phyloP scores from a whole-genome alignment of 768 basidiomycete species.

The Tylopilus rubrobrunneus region DNA sequence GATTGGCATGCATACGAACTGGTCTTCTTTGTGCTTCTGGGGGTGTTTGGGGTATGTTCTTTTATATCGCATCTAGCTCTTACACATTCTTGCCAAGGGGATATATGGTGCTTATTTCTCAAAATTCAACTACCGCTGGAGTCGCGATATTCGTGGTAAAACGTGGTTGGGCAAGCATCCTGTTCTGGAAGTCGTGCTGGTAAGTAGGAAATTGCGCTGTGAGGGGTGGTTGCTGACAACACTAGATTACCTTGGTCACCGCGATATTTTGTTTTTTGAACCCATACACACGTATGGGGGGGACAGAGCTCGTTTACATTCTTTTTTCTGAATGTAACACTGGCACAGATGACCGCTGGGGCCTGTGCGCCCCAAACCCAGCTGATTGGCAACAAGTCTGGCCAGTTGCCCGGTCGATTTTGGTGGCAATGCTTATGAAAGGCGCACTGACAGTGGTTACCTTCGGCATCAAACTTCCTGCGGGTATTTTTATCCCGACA shows the following conservation, averaged over 20 bases:
- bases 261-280: slow-evolving; percentile 80
- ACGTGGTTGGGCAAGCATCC: slow-evolving; percentile 83
- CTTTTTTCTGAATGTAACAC: slow-evolving; percentile 84
- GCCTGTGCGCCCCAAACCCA: slow-evolving; percentile 69
- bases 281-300: slow-evolving; percentile 88
- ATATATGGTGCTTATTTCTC: slow-evolving; percentile 93
- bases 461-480: slow-evolving; percentile 88
- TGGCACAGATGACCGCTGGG: slow-evolving; percentile 51
- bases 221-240: slow-evolving; percentile 8
- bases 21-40: slow-evolving; percentile 78
- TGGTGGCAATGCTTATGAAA: slow-evolving; percentile 80
- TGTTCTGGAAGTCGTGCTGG: slow-evolving; percentile 76
- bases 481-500: slow-evolving; percentile 96
- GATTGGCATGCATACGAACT: slow-evolving; percentile 95
- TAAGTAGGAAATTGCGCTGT: slow-evolving; percentile 34
- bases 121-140: slow-evolving; percentile 88
- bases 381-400: slow-evolving; percentile 51
- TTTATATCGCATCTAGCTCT: slow-evolving; percentile 1
- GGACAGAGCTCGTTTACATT: slow-evolving; percentile 91
- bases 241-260: slow-evolving; percentile 74
- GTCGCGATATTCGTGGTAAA: slow-evolving; percentile 71
- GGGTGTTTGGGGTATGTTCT: slow-evolving; percentile 75
- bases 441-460: slow-evolving; percentile 79
- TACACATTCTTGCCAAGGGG: slow-evolving; percentile 48
- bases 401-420: slow-evolving; percentile 61